These are phyloP conservation scores for Seiridium cupressi DNA, from an alignment of 2,329 filamentous ascomycete species.

Conservation along the genomic window DNA sequence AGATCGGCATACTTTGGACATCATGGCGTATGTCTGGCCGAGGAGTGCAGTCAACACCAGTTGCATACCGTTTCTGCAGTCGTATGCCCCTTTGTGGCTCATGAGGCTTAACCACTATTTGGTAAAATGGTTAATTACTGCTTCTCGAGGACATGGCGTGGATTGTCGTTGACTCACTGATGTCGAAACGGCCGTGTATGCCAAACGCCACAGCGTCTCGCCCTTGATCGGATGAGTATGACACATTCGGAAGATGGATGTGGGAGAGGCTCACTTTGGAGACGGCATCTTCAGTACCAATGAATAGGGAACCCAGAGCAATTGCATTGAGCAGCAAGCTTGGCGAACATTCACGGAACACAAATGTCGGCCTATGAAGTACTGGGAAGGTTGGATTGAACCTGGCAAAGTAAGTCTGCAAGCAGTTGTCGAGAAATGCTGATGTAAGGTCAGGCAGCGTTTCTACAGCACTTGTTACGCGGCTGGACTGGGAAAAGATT, in stretches of 20 bases:
- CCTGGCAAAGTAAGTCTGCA: constrained; percentile 4
- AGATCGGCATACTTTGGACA: not conserved
- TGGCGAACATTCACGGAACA: constrained; percentile 4
- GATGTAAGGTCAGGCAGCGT: constrained; percentile 3
- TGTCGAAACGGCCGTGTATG: constrained; percentile 3
- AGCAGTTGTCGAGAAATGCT: constrained; percentile 3
- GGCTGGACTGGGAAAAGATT: not conserved
- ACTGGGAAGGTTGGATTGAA: constrained; percentile 4
- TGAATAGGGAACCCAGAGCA: constrained; percentile 7
- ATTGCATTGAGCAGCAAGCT: constrained; percentile 6
- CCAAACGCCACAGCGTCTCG: constrained; percentile 5
- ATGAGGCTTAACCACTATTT: constrained; percentile 3
- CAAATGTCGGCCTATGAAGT: constrained; percentile 1
- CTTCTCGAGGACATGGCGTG: too few species aligned
- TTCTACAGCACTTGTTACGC: constrained; percentile 3
- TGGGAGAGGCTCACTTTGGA: not conserved
- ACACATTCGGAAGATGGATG: not conserved
- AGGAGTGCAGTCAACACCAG: constrained; percentile 5
- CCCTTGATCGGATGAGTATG: not conserved
- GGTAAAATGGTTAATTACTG: not conserved
- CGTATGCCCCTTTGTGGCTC: not conserved
- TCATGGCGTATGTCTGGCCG: constrained; percentile 6
- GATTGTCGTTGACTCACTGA: not conserved
- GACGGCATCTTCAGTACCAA: constrained; percentile 6
- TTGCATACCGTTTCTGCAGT: not conserved